A percentile compares a stretch with the other conserved stretches of the same genome.
Evolutionary conservation across 164 flowering plant genomes (phyloP).

Genomic region (Stephania yunnanensis): DNA sequence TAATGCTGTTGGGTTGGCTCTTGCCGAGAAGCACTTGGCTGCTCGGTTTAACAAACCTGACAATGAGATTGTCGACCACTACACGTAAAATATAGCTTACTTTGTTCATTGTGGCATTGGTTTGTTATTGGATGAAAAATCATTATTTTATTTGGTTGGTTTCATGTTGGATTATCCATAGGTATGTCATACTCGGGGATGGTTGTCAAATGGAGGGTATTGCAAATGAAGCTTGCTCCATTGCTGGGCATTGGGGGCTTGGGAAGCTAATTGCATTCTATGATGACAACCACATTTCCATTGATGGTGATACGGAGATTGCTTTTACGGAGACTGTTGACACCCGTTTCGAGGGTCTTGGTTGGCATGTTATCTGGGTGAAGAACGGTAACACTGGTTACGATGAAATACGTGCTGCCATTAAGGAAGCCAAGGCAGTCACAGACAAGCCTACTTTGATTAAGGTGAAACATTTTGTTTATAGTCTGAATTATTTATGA

Average conservation of each 20-base stretch:
- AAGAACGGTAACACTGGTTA: conserved; percentile 94
- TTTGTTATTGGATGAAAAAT: not conserved
- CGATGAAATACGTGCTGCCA: conserved; percentile 97
- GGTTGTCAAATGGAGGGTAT: conserved; percentile 99
- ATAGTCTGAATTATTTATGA: not conserved
- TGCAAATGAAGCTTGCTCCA: conserved; percentile 85
- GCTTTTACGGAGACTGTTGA: conserved; percentile 93
- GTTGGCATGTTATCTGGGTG: conserved; percentile 99
- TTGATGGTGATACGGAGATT: conserved; percentile 93
- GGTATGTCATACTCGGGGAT: conserved; percentile 84
- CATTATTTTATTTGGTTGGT: not conserved
- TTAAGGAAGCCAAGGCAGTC: conserved; percentile 87
- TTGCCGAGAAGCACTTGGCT: conserved; percentile 97
- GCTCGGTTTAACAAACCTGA: conserved; percentile 91
- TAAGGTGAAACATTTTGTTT: conserved; percentile 45
- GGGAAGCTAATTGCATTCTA: conserved; percentile 98
- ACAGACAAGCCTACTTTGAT: conserved; percentile 91
- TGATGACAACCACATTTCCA: conserved; percentile 95
- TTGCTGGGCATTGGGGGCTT: conserved; percentile 98
- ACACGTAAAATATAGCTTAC: conserved; percentile 55
- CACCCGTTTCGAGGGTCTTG: conserved; percentile 85
- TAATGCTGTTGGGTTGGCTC: conserved; percentile 96
- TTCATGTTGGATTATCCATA: conserved; percentile 18
- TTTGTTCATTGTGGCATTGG: not conserved
- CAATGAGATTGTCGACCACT: conserved; percentile 84